Evolutionary conservation across 176 grass and related monocot species (phyloP), one percentile per base, ranked within the genome.

Genomic region (Oryza nivara): DNA sequence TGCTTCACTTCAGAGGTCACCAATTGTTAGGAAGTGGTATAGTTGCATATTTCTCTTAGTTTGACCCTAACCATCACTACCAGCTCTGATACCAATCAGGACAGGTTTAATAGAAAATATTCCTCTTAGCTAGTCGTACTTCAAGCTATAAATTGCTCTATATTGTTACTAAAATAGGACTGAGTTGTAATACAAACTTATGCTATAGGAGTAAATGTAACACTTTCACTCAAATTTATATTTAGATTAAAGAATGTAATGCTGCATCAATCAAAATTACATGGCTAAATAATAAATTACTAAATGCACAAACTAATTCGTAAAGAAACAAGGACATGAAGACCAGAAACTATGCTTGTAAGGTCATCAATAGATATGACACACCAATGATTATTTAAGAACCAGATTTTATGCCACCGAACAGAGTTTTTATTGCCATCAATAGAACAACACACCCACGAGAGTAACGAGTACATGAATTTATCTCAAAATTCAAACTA

Each of bases 101-200:
- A 54, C 8, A 74, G 34, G 47, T 4, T 46, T 76, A 81, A 26
- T 43, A 25, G 43, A 36, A 87, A 75, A 20, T 30, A 60, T 44
- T 32, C 15, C 1, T 52, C n/a, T 73, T 47, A 16, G 43, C 52
- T 1, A 13, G 38, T 17, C 28, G 44, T 67, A 86, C 17, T 65
- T 38, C 52, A 69, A 70, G 13, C 64, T 48, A 14, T 16, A 51
- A 63, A 49, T 61, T 64, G 34, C 3, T 46, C 30, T 48, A n/a
- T 49, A 7, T 38, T 34, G n/a, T 7, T 77, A 12, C 1, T 73
- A 61, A 15, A 32, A 17, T 48, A 67, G 6, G 28, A 76, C 30
- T 49, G 26, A 30, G 54, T 72, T 65, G 56, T 48, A 64, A 11
- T 80, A 26, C 54, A 66, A 80, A 30, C 26, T 12, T 44, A 58